Conservation (phyloP, 2,329 filamentous ascomycete genomes). For the Ramularia endophylla region DNA sequence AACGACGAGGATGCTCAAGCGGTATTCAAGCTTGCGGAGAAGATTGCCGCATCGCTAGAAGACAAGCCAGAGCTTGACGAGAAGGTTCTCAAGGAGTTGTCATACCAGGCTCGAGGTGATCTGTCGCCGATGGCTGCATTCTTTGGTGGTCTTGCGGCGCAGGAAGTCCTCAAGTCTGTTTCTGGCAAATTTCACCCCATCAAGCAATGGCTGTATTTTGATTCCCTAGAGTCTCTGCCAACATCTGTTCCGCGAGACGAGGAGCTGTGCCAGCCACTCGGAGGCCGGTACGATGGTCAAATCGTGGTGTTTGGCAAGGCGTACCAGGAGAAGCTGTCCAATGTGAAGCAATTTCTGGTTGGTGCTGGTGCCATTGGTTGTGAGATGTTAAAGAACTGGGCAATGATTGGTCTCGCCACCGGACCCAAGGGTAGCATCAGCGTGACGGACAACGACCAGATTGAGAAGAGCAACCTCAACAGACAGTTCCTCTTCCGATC, state of each 20-base stretch:
- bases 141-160: slow-evolving; percentile 87
- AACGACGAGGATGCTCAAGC: slow-evolving; percentile 77
- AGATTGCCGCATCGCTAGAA: slow-evolving; percentile 59
- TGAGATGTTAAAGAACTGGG: slow-evolving; percentile 99
- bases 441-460: slow-evolving; percentile 97
- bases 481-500: slow-evolving; percentile 92
- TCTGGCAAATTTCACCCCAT: slow-evolving; percentile 98
- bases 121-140: slow-evolving; percentile 88
- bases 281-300: slow-evolving; percentile 89
- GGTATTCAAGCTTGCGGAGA: slow-evolving; percentile 67
- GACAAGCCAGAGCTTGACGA: slow-evolving; percentile 81
- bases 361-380: slow-evolving; percentile 96
- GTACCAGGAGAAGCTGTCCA: slow-evolving; percentile 88
- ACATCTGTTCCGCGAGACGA: slow-evolving; percentile 68
- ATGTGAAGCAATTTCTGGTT: slow-evolving; percentile 88
- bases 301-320: slow-evolving; percentile 93
- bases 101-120: slow-evolving; percentile 89
- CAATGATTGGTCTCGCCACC: slow-evolving; percentile 91
- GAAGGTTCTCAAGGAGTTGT: slow-evolving; percentile 86
- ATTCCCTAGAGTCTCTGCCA: slow-evolving; percentile 93
- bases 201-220: slow-evolving; percentile 93
- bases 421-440: slow-evolving; percentile 84
- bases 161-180: slow-evolving; percentile 93
- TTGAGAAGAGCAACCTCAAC: slow-evolving; percentile 98
- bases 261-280: slow-evolving; percentile 78